Percentiles rank a stretch among this genome's conserved stretches.
Evolutionary conservation across 2,329 filamentous ascomycete species (phyloP).

Genomic region (Aspergillus unguis): DNA sequence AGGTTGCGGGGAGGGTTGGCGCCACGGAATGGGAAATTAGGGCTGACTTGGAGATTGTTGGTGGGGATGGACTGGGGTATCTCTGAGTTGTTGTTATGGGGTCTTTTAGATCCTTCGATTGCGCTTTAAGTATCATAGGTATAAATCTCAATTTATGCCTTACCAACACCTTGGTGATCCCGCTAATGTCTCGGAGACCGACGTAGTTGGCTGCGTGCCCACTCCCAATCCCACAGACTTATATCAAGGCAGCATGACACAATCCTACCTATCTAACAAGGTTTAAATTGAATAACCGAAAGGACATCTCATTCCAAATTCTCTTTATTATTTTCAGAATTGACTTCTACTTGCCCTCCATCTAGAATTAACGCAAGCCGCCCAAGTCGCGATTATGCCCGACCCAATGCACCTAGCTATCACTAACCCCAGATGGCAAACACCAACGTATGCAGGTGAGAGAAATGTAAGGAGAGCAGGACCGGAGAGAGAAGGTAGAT

Average conservation of each 20-base stretch:
- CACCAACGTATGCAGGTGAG: background rate
- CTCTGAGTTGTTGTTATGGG: conserved; percentile 22
- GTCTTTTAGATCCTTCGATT: background rate
- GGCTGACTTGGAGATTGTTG: conserved; percentile 64
- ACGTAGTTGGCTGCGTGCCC: too few species aligned
- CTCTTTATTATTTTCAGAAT: background rate
- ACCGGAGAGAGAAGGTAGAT: too few species aligned
- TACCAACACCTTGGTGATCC: too few species aligned
- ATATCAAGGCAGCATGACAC: too few species aligned
- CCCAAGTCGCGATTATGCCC: background rate
- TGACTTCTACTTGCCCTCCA: background rate
- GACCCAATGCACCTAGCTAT: background rate
- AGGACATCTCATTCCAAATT: too few species aligned
- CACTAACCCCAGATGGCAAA: background rate
- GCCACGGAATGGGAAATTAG: conserved; percentile 64
- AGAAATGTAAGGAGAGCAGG: background rate
- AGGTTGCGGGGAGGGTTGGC: conserved; percentile 73
- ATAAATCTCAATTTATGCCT: too few species aligned
- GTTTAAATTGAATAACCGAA: too few species aligned
- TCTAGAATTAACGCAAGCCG: background rate
- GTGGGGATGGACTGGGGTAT: conserved; percentile 60
- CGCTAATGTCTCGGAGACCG: too few species aligned
- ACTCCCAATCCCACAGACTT: too few species aligned
- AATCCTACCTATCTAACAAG: too few species aligned
- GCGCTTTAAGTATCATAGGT: too few species aligned